Conservation (phyloP, 495 filamentous ascomycete species). For the Cryomyces minteri region DNA sequence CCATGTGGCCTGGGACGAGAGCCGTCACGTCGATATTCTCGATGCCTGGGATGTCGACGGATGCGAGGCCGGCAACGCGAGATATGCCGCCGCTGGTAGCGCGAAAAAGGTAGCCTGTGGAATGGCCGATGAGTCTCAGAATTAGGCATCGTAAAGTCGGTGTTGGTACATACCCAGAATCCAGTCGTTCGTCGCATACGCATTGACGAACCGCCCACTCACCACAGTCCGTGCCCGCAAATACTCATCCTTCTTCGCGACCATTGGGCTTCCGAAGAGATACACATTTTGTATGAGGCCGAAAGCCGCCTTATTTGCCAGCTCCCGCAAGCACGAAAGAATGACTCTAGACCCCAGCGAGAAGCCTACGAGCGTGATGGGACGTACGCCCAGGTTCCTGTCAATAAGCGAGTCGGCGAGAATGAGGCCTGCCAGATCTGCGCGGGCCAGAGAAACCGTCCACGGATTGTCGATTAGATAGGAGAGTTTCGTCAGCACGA, state of each 20-base stretch:
- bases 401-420: slow-evolving; percentile 89
- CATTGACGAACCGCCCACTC: slow-evolving; percentile 82
- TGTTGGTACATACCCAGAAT: slow-evolving; percentile 41
- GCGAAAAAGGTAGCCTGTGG: slow-evolving; percentile 71
- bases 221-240: slow-evolving; percentile 63
- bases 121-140: background rate
- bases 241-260: slow-evolving; percentile 87
- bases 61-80: slow-evolving; percentile 70
- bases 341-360: slow-evolving; percentile 87
- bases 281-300: slow-evolving; percentile 92
- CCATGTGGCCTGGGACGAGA: slow-evolving; percentile 87
- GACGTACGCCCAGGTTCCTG: slow-evolving; percentile 75
- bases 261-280: slow-evolving; percentile 79
- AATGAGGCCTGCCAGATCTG: slow-evolving; percentile 76
- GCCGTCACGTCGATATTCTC: slow-evolving; percentile 85
- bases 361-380: slow-evolving; percentile 91
- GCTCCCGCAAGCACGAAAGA: slow-evolving; percentile 76
- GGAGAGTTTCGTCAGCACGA: slow-evolving; percentile 83
- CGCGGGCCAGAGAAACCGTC: slow-evolving; percentile 83
- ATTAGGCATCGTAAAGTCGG: background rate
- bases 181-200: slow-evolving; percentile 91
- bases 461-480: slow-evolving; percentile 98
- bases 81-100: slow-evolving; percentile 85
- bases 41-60: slow-evolving; percentile 61
- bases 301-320: slow-evolving; percentile 66